A percentile compares a stretch with the other conserved stretches of the same genome.
Conservation (phyloP, 192 early-diverging fungal genomes). For the Backusella westeae region DNA sequence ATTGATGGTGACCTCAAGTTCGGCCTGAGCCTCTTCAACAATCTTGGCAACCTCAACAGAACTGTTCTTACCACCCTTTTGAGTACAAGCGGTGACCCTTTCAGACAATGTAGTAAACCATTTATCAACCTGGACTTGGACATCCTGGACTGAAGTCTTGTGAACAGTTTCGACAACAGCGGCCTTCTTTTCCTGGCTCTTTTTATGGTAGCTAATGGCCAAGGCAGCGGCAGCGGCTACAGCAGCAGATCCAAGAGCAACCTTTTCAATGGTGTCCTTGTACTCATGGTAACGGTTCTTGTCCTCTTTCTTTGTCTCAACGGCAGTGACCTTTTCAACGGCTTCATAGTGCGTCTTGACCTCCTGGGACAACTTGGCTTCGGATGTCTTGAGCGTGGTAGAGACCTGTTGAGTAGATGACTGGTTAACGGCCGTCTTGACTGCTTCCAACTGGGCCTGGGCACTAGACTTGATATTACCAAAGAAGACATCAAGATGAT, state of each 20-base stretch:
- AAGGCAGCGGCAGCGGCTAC: slow-evolving; percentile 19
- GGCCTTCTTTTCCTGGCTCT: slow-evolving; percentile 3
- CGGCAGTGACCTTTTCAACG: background rate
- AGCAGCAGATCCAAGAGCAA: slow-evolving; percentile 9
- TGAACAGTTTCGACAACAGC: slow-evolving; percentile 9
- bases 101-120: slow-evolving; percentile 13
- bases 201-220: slow-evolving; percentile 14
- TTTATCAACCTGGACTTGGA: slow-evolving; percentile 4
- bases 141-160: background rate
- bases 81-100: slow-evolving; percentile 8
- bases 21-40: slow-evolving; percentile 17
- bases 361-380: slow-evolving; percentile 6
- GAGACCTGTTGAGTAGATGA: background rate
- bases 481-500: slow-evolving; percentile 16
- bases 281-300: background rate
- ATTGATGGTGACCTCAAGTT: background rate
- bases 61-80: slow-evolving; percentile 22
- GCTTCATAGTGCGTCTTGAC: slow-evolving; percentile 3
- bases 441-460: background rate
- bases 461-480: slow-evolving; percentile 7
- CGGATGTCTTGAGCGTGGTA: background rate
- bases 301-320: background rate
- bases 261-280: slow-evolving; percentile 18
- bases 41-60: slow-evolving; percentile 11
- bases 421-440: background rate